Evolutionary conservation across 1,284 basidiomycete species (phyloP), one percentile per base, ranked within the genome.

Genomic region (Microstroma glucosiphilum): DNA sequence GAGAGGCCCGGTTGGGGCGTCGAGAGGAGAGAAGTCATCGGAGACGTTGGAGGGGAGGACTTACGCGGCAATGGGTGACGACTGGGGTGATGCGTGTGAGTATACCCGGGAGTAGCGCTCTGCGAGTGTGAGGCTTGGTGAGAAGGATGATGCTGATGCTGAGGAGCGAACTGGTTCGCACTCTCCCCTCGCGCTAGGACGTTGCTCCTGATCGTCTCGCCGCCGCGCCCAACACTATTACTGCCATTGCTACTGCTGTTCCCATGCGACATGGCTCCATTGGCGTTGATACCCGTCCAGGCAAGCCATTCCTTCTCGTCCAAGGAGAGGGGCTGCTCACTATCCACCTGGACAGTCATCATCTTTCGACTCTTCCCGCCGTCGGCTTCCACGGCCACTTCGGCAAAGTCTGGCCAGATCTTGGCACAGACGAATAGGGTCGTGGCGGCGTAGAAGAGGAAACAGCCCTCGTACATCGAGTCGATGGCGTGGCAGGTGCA

Each of bases 371-470:
- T 37, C 30, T 37, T 37, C 30, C 30, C 30, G 30, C 30, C 30
- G 30, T 37, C 30, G 30, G 30, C 43, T 17, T 48, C 43, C 4
- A 12, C 17, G 17, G 43, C 15, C 21, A 21, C 17, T n/a, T 21
- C 43, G 43, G 15, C 15, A 17, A 48, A 17, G 43, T 48, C 43
- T 21, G 43, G 43, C 43, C 43, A 48, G 17, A n/a, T 12, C 26
- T 19, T 43, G 25, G 58, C 41, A 17, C 15, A 59, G 13, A 43
- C 54, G n/a, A 49, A 43, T 2, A 59, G 23, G 58, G 17, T 25
- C 2, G 46, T 43, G n/a, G 51, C 58, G 51, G 58, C 30, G n/a
- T 59, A 59, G 41, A 19, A 59, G 19, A 49, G 26, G 30, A 43
- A 26, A 13, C 25, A 51, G 21, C 25, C 51, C 13, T 49, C 43